Evolutionary conservation across 2,329 filamentous ascomycete species (phyloP), one percentile per base, ranked within the genome.

Genomic region (Verticillium dahliae): DNA sequence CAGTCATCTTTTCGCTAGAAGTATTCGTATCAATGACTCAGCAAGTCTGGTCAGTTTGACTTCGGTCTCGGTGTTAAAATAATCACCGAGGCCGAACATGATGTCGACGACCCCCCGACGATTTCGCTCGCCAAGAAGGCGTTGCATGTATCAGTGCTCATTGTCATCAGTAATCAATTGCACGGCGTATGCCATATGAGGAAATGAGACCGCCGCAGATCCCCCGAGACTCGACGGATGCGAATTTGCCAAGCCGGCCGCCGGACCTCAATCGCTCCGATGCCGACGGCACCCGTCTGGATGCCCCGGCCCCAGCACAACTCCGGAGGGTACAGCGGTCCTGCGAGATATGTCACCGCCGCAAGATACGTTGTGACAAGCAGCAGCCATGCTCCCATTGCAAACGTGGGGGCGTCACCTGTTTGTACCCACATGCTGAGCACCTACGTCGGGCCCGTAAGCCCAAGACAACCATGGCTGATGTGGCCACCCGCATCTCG

Each of bases 401-500:
- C 45, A 13, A 65, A 66, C 33, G 68, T 69, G 37, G 67, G 68
- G 0, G 66, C 68, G 33, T 61, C 68, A 7, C 75, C 74, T 50
- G 62, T 66, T 13, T 75, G 73, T 59, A 72, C 73, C 45, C 45
- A 52, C 45, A 52, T 52, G 45, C 45, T n/a, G 45, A 52, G 45
- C 45, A 50, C n/a, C 41, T 6, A 66, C 68, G 34, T 38, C 60
- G 5, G 68, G 69, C 0, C 68, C 67, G 13, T 62, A 66, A 31
- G 60, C 65, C 1, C 71, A 69, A 66, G 61, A 65, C 67, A 18
- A 71, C 68, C 45, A 68, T 69, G 37, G 67, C 68, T 6, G 73
- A 75, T 62, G 73, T 75, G 15, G 72, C 73, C 1, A 73, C 68
- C 56, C 69, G 73, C 1, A 74, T 75, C n/a, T 69, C 71, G 5